Evolutionary conservation across 2,329 filamentous ascomycete species (phyloP).

Genomic region (Westerdykella aurantiaca): DNA sequence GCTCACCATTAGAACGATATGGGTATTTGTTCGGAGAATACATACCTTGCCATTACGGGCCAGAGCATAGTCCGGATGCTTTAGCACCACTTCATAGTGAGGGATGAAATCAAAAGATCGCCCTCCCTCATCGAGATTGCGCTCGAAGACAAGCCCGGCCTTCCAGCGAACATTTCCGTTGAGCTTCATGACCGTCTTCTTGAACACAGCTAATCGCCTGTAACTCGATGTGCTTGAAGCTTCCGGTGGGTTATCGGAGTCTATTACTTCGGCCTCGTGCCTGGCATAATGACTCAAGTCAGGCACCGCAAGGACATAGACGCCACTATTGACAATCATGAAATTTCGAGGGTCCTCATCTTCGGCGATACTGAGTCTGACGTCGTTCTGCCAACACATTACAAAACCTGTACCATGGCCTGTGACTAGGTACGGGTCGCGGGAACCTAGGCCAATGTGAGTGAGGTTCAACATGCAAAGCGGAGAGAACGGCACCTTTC

Average conservation of each 20-base stretch:
- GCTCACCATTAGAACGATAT: slow-evolving; percentile 11
- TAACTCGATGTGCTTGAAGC: slow-evolving; percentile 57
- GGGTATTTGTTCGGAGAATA: not conserved
- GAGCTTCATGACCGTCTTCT: slow-evolving; percentile 98
- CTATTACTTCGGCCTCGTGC: slow-evolving; percentile 46
- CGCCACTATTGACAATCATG: slow-evolving; percentile 92
- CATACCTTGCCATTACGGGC: slow-evolving; percentile 44
- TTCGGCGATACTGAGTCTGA: slow-evolving; percentile 77
- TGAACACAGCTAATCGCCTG: slow-evolving; percentile 77
- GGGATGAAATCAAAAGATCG: slow-evolving; percentile 85
- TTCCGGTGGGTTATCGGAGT: slow-evolving; percentile 17
- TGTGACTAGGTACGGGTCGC: slow-evolving; percentile 90
- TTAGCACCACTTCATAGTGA: slow-evolving; percentile 86
- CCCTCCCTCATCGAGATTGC: slow-evolving; percentile 63
- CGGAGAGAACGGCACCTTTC: slow-evolving; percentile 56
- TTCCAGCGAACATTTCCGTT: slow-evolving; percentile 94
- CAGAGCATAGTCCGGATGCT: slow-evolving; percentile 69
- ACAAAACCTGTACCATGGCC: slow-evolving; percentile 90
- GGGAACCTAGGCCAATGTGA: slow-evolving; percentile 48
- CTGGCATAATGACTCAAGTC: slow-evolving; percentile 87
- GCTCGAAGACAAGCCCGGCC: slow-evolving; percentile 86
- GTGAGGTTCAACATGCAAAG: slow-evolving; percentile 1
- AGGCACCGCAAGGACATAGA: slow-evolving; percentile 89
- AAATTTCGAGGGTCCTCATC: slow-evolving; percentile 86
- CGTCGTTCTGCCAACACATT: slow-evolving; percentile 97